phyloP scores from a whole-genome alignment of 768 basidiomycete species.

The Lentinula raphanica region DNA sequence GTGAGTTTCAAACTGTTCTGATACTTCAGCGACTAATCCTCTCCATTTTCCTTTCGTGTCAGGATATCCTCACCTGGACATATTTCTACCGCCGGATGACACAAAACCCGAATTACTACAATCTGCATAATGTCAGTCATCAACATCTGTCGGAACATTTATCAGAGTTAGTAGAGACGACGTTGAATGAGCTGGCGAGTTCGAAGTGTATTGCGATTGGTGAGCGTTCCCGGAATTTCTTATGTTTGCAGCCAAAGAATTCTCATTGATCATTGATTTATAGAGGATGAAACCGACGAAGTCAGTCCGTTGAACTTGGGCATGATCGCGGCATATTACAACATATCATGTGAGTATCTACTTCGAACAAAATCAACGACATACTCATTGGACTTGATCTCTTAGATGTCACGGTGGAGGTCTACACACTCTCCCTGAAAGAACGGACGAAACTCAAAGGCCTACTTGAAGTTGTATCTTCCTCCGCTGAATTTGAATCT shows the following conservation, averaged over 20 bases:
- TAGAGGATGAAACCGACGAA: slow-evolving; percentile 87
- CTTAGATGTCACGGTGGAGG: slow-evolving; percentile 91
- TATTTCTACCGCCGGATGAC: slow-evolving; percentile 98
- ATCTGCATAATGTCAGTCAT: slow-evolving; percentile 91
- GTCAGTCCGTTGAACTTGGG: slow-evolving; percentile 88
- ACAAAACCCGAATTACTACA: slow-evolving; percentile 95
- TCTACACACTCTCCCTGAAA: slow-evolving; percentile 91
- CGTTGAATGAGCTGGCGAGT: slow-evolving; percentile 83
- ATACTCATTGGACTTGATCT: slow-evolving; percentile 13
- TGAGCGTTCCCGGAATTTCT: too few relatives aligned
- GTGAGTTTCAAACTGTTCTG: too few relatives aligned
- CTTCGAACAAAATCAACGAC: background rate
- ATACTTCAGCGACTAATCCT: too few relatives aligned
- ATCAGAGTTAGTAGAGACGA: slow-evolving; percentile 93
- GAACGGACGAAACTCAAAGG: slow-evolving; percentile 97
- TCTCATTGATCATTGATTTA: background rate
- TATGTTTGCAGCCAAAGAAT: background rate
- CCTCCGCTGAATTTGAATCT: slow-evolving; percentile 92
- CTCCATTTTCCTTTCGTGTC: background rate
- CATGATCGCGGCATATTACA: slow-evolving; percentile 97
- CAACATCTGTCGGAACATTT: slow-evolving; percentile 94
- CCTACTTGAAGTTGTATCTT: slow-evolving; percentile 92
- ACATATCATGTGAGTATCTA: slow-evolving; percentile 71
- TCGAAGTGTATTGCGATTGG: slow-evolving; percentile 94
- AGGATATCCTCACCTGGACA: slow-evolving; percentile 98